phyloP scores from a whole-genome alignment of 1,284 basidiomycete genomes.

The Trichosporon asahii region DNA sequence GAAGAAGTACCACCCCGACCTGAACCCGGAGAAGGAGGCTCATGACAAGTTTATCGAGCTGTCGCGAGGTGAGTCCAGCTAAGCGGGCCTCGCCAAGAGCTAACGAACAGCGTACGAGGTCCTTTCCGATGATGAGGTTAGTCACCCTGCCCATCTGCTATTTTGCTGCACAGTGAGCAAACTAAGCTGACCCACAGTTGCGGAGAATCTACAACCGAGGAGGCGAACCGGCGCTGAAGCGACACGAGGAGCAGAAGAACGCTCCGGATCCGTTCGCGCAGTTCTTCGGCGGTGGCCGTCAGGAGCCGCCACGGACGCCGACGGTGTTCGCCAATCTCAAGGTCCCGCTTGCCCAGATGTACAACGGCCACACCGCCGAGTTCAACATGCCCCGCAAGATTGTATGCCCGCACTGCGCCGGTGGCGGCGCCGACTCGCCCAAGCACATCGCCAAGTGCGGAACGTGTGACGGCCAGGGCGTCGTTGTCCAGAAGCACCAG shows the following conservation, averaged over 20 bases:
- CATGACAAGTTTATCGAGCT: constrained; percentile 84
- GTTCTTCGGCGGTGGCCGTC: constrained; percentile 78
- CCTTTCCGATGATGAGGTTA: constrained; percentile 71
- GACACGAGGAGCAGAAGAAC: constrained; percentile 65
- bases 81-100: neutral
- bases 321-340: constrained; percentile 82
- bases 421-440: constrained; percentile 82
- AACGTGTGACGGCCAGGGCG: constrained; percentile 76
- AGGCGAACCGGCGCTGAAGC: constrained; percentile 87
- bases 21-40: constrained; percentile 78
- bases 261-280: constrained; percentile 84
- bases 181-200: constrained; percentile 58
- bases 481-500: constrained; percentile 81
- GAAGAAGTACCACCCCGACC: constrained; percentile 87
- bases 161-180: too few relatives aligned
- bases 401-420: constrained; percentile 88
- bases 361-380: constrained; percentile 78
- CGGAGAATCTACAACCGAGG: constrained; percentile 85
- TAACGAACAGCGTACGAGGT: constrained; percentile 77
- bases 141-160: too few relatives aligned
- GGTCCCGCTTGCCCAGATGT: constrained; percentile 79
- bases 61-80: constrained; percentile 64
- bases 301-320: constrained; percentile 69
- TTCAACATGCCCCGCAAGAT: constrained; percentile 84
- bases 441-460: constrained; percentile 76